phyloP scores from a whole-genome alignment of 805 yeast genomes.

The Torulaspora microellipsoides region DNA sequence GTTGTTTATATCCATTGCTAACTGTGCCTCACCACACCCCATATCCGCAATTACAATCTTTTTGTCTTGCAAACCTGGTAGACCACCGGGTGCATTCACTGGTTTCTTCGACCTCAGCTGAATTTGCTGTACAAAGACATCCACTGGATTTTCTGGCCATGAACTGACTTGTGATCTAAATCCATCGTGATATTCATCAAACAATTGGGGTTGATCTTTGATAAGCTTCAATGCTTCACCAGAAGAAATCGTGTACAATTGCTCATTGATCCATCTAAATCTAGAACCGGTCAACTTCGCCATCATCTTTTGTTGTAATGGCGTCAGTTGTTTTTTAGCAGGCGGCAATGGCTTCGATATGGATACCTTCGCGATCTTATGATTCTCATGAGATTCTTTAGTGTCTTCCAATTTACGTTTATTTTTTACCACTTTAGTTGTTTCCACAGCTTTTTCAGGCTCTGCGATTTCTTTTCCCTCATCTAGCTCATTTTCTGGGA shows the following conservation, averaged over 20 bases:
- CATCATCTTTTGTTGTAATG: constrained; percentile 92
- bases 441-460: constrained; percentile 8
- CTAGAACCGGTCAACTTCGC: constrained; percentile 91
- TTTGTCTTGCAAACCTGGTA: constrained; percentile 61
- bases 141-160: constrained; percentile 99
- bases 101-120: constrained; percentile 54
- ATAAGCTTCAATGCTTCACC: constrained; percentile 70
- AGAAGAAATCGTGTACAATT: constrained; percentile 83
- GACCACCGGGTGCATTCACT: constrained; percentile 94
- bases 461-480: constrained; percentile 18
- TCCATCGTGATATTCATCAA: constrained; percentile 93
- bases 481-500: constrained; percentile 1
- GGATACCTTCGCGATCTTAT: constrained; percentile 5
- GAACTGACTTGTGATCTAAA: constrained; percentile 90
- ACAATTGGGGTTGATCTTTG: constrained; percentile 76
- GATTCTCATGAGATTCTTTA: constrained; percentile 15
- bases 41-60: constrained; percentile 87
- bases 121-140: constrained; percentile 73
- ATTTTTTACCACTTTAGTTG: constrained; percentile 14
- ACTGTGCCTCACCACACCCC: constrained; percentile 98
- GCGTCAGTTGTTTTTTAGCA: constrained; percentile 53
- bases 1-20: constrained; percentile 60
- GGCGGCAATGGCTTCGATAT: constrained; percentile 11
- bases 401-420: background rate
- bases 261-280: constrained; percentile 97